Evolutionary conservation across 129 eudicot genomes (phyloP).

Genomic region (Solidago caesia): DNA sequence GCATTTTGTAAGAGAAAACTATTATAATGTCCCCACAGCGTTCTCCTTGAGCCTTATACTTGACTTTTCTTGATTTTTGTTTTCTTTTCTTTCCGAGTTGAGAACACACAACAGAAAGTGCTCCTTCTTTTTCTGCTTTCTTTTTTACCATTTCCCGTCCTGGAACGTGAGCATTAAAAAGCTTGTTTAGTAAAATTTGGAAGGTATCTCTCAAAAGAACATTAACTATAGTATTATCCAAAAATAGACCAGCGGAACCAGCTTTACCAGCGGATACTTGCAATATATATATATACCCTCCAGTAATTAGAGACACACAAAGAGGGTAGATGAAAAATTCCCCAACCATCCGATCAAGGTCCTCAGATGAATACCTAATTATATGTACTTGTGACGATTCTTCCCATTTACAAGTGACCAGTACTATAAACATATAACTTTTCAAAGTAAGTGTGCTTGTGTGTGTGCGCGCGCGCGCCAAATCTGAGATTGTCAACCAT

Average conservation of each 20-base stretch:
- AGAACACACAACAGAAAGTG: not conserved
- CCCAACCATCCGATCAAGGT: constrained; percentile 92
- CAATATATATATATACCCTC: not conserved
- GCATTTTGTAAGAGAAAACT: no score
- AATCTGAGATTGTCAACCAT: no score
- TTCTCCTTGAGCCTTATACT: no score
- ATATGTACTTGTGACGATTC: constrained; percentile 84
- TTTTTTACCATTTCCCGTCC: no score
- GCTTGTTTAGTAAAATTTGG: not conserved
- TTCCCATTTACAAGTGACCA: constrained; percentile 87
- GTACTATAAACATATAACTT: constrained; percentile 4
- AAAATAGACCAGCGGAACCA: not conserved
- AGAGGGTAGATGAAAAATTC: constrained; percentile 42
- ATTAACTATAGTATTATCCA: not conserved
- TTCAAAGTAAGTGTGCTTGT: not conserved
- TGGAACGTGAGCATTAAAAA: not conserved
- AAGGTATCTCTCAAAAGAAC: not conserved
- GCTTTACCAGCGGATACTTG: not conserved
- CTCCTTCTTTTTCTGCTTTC: not conserved
- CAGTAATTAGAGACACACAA: not conserved
- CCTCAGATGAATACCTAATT: constrained; percentile 81
- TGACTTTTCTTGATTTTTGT: no score
- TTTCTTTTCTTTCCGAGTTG: not conserved
- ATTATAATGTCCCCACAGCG: no score
- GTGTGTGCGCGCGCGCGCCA: no score